Percentiles rank a stretch among this genome's conserved stretches.
Evolutionary conservation across 352 stramenopile species (phyloP).

Genomic region (Globisporangium recalcitrans): DNA sequence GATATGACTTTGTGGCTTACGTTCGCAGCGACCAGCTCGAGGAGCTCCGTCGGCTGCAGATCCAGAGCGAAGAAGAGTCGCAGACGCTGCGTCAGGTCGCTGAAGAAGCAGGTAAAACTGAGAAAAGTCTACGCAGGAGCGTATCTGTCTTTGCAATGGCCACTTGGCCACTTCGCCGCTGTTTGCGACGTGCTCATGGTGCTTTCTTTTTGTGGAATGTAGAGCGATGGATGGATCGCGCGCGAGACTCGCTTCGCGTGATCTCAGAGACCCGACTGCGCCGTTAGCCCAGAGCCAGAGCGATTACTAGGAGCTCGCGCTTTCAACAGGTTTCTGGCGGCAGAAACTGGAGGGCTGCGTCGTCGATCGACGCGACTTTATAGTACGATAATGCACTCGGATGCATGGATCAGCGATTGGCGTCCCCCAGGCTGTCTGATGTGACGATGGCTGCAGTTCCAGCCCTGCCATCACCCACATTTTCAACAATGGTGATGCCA

Average conservation of each 20-base stretch:
- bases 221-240: conserved; percentile 81
- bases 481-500: background rate
- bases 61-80: conserved; percentile 81
- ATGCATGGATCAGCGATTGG: background rate
- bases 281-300: conserved; percentile 16
- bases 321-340: background rate
- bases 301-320: background rate
- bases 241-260: conserved; percentile 74
- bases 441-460: background rate
- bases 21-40: conserved; percentile 63
- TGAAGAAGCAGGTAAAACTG: conserved; percentile 76
- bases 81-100: conserved; percentile 78
- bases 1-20: background rate
- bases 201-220: background rate
- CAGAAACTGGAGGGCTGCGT: too few relatives aligned
- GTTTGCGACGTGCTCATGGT: background rate
- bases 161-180: background rate
- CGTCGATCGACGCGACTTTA: background rate
- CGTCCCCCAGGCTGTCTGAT: too few relatives aligned
- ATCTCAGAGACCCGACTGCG: conserved; percentile 78
- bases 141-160: too few relatives aligned
- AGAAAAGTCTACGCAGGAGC: too few relatives aligned
- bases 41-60: conserved; percentile 68
- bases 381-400: background rate
- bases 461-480: too few relatives aligned